A percentile compares a stretch with the other conserved stretches of the same genome.
phyloP scores from a whole-genome alignment of 2,329 filamentous ascomycete genomes.

The Davidsoniella neocaledoniae region DNA sequence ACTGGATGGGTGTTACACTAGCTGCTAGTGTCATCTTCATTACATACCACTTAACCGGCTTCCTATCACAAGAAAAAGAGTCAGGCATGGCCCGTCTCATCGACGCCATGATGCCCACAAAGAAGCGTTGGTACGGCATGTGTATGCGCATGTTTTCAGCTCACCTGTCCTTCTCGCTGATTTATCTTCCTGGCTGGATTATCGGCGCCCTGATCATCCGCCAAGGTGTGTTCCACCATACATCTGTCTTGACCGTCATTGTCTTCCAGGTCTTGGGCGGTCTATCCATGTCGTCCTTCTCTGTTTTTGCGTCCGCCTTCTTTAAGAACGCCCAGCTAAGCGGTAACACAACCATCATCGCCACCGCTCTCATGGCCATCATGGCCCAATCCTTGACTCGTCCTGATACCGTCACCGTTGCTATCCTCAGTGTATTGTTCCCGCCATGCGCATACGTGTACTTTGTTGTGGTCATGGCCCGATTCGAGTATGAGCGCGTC shows the following conservation, averaged over 20 bases:
- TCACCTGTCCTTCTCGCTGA: slow-evolving; percentile 60
- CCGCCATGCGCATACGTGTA: slow-evolving; percentile 78
- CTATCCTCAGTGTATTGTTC: slow-evolving; percentile 59
- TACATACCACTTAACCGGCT: slow-evolving; percentile 72
- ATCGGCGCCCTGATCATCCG: slow-evolving; percentile 51
- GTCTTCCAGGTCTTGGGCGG: slow-evolving; percentile 64
- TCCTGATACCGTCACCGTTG: slow-evolving; percentile 45
- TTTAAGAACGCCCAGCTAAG: slow-evolving; percentile 81
- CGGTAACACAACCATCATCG: slow-evolving; percentile 61
- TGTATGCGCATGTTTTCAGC: slow-evolving; percentile 61
- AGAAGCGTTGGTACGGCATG: slow-evolving; percentile 58
- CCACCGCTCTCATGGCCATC: slow-evolving; percentile 60
- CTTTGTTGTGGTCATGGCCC: slow-evolving; percentile 59
- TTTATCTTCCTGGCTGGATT: slow-evolving; percentile 74
- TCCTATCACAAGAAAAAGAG: slow-evolving; percentile 74
- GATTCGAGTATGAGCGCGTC: slow-evolving; percentile 49
- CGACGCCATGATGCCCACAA: slow-evolving; percentile 79
- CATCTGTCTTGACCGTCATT: slow-evolving; percentile 47
- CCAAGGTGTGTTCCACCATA: slow-evolving; percentile 46
- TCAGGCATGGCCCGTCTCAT: slow-evolving; percentile 74
- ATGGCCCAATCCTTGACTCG: slow-evolving; percentile 58
- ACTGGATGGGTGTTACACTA: slow-evolving; percentile 63
- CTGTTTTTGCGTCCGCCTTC: slow-evolving; percentile 64
- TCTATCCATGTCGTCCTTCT: slow-evolving; percentile 60
- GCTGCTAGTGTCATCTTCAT: slow-evolving; percentile 67